A percentile compares a stretch with the other conserved stretches of the same genome.
Evolutionary conservation across 1,139 yeast genomes (phyloP).

Genomic region (Geotrichum histeridarum): DNA sequence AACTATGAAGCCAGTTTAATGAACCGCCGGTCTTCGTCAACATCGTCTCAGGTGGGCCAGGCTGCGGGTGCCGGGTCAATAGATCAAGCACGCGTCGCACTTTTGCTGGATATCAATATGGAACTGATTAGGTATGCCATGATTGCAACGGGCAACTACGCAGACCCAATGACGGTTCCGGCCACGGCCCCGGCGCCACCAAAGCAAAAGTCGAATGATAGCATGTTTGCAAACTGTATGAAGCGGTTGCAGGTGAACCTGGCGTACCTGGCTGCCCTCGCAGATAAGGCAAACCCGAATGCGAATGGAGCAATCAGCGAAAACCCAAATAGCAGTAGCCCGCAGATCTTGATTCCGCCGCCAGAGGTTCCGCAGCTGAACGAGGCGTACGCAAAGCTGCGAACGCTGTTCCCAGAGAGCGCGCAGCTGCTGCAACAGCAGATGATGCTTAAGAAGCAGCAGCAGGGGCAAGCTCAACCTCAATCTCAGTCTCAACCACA

Average conservation of each 20-base stretch:
- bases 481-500: constrained; percentile 10
- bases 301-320: background rate
- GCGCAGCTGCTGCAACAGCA: constrained; percentile 24
- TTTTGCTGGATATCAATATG: constrained; percentile 34
- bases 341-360: constrained; percentile 33
- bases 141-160: constrained; percentile 22
- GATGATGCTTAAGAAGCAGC: constrained; percentile 16
- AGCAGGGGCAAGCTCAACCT: constrained; percentile 14
- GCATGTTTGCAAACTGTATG: constrained; percentile 30
- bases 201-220: constrained; percentile 17
- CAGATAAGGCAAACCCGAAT: constrained; percentile 22
- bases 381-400: constrained; percentile 31
- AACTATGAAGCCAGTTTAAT: background rate
- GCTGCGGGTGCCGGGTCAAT: constrained; percentile 18
- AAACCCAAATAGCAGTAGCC: constrained; percentile 24
- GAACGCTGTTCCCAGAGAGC: constrained; percentile 32
- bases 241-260: constrained; percentile 36
- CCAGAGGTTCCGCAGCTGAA: constrained; percentile 32
- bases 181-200: background rate
- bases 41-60: background rate
- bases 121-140: constrained; percentile 33
- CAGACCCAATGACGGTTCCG: constrained; percentile 7
- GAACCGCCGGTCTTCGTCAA: background rate
- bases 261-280: constrained; percentile 31
- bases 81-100: constrained; percentile 28